Conservation (phyloP, 768 basidiomycete species). For the Tricholoma flavovirens region DNA sequence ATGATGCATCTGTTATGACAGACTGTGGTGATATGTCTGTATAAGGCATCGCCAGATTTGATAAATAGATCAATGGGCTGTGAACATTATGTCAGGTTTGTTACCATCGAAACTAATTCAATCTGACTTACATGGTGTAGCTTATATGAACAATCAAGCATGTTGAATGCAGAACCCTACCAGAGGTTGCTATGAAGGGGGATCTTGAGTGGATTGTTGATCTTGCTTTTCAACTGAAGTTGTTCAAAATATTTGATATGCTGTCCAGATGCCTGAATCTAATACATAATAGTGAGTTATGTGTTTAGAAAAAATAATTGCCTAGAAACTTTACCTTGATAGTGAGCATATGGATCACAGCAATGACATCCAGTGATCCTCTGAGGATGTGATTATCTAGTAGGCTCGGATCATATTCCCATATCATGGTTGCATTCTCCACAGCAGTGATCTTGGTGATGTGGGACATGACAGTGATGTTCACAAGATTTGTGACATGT, state of each 20-base stretch:
- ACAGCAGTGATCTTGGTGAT: constrained; percentile 22
- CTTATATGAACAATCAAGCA: not conserved
- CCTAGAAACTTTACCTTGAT: constrained; percentile 20
- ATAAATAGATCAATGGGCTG: constrained; percentile 10
- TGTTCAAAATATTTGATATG: constrained; percentile 17
- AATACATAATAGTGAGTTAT: not conserved
- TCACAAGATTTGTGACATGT: constrained; percentile 14
- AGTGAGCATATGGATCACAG: constrained; percentile 20
- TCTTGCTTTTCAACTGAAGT: constrained; percentile 12
- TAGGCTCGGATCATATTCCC: constrained; percentile 26
- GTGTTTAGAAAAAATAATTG: no score
- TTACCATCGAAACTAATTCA: no score
- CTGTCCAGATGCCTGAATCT: constrained; percentile 10
- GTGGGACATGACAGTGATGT: constrained; percentile 19
- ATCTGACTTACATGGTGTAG: not conserved
- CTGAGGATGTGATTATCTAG: constrained; percentile 14
- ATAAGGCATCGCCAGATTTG: not conserved
- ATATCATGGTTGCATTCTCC: constrained; percentile 23
- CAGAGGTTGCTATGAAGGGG: constrained; percentile 16
- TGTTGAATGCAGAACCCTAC: not conserved
- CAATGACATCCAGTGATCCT: constrained; percentile 13
- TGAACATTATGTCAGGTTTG: not conserved
- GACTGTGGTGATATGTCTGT: constrained; percentile 7
- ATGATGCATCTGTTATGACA: not conserved
- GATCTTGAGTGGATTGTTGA: constrained; percentile 12